These are phyloP conservation scores for Triticum monococcum DNA, from an alignment of 176 grass and related monocot species.

Conservation along the genomic window DNA sequence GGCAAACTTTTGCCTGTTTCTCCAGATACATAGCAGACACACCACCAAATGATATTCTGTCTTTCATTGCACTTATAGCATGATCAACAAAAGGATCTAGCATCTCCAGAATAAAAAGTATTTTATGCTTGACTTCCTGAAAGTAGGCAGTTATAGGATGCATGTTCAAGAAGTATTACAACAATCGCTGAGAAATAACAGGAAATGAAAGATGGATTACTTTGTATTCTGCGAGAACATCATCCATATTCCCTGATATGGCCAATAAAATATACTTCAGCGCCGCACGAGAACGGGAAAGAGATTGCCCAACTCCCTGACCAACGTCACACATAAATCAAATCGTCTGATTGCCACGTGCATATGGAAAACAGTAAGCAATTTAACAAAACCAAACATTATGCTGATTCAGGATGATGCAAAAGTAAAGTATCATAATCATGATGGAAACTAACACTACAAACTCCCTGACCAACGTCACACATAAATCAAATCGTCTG, in stretches of 20 bases:
- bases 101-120: conserved; percentile 97
- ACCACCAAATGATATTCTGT: conserved; percentile 60
- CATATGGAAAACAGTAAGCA: conserved; percentile 18
- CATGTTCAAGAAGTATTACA: conserved; percentile 40
- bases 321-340: conserved; percentile 25
- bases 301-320: conserved; percentile 64
- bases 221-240: conserved; percentile 85
- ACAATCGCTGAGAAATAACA: conserved; percentile 20
- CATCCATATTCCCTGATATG: conserved; percentile 91
- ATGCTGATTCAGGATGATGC: background rate
- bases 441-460: conserved; percentile 15
- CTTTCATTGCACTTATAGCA: conserved; percentile 51
- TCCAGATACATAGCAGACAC: conserved; percentile 63
- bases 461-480: conserved; percentile 45
- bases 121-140: conserved; percentile 81
- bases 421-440: conserved; percentile 1
- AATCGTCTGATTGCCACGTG: background rate
- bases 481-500: conserved; percentile 18
- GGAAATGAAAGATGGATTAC: conserved; percentile 42
- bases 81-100: conserved; percentile 82
- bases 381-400: conserved; percentile 13
- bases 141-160: conserved; percentile 37
- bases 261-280: conserved; percentile 87
- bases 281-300: conserved; percentile 67
- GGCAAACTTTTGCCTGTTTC: conserved; percentile 53